These are phyloP conservation scores for Trifolium pratense DNA, from an alignment of 306 rosid genomes.

Conservation along the genomic window DNA sequence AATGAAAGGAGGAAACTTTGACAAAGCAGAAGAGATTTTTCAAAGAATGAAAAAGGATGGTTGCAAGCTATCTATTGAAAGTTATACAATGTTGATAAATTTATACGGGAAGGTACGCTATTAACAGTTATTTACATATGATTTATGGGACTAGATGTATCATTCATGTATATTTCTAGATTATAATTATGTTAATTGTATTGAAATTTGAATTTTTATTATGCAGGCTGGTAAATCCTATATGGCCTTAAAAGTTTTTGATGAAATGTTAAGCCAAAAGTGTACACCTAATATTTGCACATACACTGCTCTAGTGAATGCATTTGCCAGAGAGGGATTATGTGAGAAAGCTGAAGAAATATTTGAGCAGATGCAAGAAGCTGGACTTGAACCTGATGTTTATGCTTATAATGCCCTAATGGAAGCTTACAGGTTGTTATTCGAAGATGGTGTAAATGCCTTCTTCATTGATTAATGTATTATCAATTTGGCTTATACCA, in stretches of 20 bases:
- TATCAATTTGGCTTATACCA: neutral
- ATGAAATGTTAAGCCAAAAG: slow-evolving; percentile 72
- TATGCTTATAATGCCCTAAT: slow-evolving; percentile 92
- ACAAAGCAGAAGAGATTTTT: slow-evolving; percentile 80
- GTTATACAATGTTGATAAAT: slow-evolving; percentile 82
- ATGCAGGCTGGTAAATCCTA: slow-evolving; percentile 80
- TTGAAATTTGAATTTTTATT: slow-evolving; percentile 38
- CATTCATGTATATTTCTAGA: neutral
- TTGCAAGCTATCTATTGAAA: slow-evolving; percentile 71
- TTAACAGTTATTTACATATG: neutral
- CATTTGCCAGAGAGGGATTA: slow-evolving; percentile 92
- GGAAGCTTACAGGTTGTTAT: slow-evolving; percentile 92
- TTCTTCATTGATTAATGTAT: slow-evolving; percentile 30
- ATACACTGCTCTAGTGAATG: slow-evolving; percentile 86
- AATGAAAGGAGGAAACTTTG: slow-evolving; percentile 68
- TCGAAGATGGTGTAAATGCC: slow-evolving; percentile 25
- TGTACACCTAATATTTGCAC: slow-evolving; percentile 89
- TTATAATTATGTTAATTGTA: neutral
- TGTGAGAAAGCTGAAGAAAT: slow-evolving; percentile 97
- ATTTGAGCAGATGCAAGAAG: slow-evolving; percentile 92
- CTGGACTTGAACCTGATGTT: slow-evolving; percentile 83
- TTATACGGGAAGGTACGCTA: slow-evolving; percentile 79
- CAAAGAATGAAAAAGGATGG: slow-evolving; percentile 81
- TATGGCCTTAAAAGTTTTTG: slow-evolving; percentile 71
- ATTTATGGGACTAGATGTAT: slow-evolving; percentile 2